Evolutionary conservation across 768 basidiomycete genomes (phyloP), one percentile per base, ranked within the genome.

Genomic region (Tricholomella constricta): DNA sequence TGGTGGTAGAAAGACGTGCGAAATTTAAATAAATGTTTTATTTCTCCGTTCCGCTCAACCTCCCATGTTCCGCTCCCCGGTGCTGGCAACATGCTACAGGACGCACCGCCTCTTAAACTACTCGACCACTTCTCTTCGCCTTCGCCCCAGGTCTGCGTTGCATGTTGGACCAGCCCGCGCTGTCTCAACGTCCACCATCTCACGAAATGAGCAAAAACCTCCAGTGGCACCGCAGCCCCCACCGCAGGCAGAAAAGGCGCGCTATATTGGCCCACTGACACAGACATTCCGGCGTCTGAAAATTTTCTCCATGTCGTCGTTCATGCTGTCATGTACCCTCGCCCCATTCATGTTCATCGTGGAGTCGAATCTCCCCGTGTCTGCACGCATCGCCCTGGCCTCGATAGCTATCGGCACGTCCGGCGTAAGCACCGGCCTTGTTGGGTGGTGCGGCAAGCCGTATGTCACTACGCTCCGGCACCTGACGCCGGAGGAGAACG

Each of bases 271-370:
- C 0, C 92, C 91, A 2, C 73, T 93, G 34, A 71, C 84, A 0
- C 66, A 74, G 38, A 89, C 91, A 1, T 93, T 91, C 73, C 81
- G 83, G 50, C 80, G 82, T 20, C 79, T 94, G 51, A 94, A 94
- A 67, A 69, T 91, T 8, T 92, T 94, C 73, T 94, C 91, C 11
- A 72, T 95, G 1, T 82, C 85, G 20, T 92, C 92, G 0, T 78
- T 94, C 42, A 77, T 78, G 2, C 78, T 91, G 44, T 86, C 89
- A 9, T 70, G 77, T 52, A 76, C 81, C 4, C 74, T 94, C 60
- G 76, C 88, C 2, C 93, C 93, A 1, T 84, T 94, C 71, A 82
- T 94, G 55, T 88, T 94, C 69, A 65, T 90, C 47, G 76, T 94
- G 59, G 91, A 94, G 55, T 87, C 91, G 4, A 79, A 80, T 20